phyloP scores from a whole-genome alignment of 768 basidiomycete species.

The Suillus lakei region DNA sequence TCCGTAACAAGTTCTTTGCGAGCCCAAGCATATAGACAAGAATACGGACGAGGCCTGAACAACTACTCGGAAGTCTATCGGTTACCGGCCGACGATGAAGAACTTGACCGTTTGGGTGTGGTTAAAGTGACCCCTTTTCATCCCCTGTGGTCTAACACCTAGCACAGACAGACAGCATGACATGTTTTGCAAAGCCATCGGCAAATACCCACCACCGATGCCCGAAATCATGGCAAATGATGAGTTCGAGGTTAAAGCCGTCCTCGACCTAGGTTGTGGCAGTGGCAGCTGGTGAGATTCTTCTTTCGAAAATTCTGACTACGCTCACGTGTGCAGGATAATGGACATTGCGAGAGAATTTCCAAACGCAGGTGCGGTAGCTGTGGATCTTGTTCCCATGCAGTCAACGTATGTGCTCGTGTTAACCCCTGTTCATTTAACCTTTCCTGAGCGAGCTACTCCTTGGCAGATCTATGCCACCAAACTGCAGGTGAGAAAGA shows the following conservation, averaged over 20 bases:
- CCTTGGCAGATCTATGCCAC: constrained; percentile 60
- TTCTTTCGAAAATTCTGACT: background rate
- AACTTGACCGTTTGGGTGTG: constrained; percentile 70
- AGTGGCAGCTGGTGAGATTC: constrained; percentile 71
- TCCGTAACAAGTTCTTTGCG: constrained; percentile 70
- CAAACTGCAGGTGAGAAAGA: constrained; percentile 63
- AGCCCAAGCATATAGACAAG: constrained; percentile 60
- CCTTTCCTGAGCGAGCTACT: constrained; percentile 17
- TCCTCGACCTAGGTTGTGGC: constrained; percentile 80
- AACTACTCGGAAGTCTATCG: constrained; percentile 81
- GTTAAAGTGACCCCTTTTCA: constrained; percentile 11
- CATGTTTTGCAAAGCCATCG: constrained; percentile 67
- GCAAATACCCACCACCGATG: constrained; percentile 67
- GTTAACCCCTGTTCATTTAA: constrained; percentile 15
- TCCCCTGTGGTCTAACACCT: constrained; percentile 16
- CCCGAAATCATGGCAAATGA: constrained; percentile 63
- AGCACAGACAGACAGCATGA: constrained; percentile 66
- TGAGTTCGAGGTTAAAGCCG: constrained; percentile 60
- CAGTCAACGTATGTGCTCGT: constrained; percentile 59
- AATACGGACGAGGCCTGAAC: constrained; percentile 73
- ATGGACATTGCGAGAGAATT: constrained; percentile 76
- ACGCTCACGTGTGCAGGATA: constrained; percentile 56
- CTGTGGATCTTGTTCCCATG: constrained; percentile 83
- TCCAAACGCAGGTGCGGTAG: constrained; percentile 68
- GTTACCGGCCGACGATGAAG: constrained; percentile 80